A percentile compares a stretch with the other conserved stretches of the same genome.
Conservation (phyloP, 2,329 filamentous ascomycete species). For the Pyrenophora seminiperda region DNA sequence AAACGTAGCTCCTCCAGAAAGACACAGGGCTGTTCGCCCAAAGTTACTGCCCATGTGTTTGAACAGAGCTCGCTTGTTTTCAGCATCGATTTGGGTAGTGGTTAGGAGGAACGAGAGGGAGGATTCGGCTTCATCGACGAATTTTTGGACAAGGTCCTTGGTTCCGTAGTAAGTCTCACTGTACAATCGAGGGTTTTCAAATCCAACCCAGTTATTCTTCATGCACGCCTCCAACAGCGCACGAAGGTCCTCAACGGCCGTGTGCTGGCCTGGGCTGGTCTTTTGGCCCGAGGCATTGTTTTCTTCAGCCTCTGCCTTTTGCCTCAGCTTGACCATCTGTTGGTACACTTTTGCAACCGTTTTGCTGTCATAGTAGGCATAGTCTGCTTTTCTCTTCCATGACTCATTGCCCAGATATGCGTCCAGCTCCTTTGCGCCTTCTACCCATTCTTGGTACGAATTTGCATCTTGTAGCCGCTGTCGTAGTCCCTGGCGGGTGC, state of each 20-base stretch:
- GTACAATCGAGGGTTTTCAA: slow-evolving; percentile 93
- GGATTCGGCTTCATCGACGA: slow-evolving; percentile 80
- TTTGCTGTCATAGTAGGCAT: slow-evolving; percentile 83
- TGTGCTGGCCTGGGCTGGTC: slow-evolving; percentile 36
- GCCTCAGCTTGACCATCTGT: slow-evolving; percentile 70
- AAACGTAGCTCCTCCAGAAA: slow-evolving; percentile 92
- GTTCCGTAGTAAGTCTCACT: slow-evolving; percentile 97
- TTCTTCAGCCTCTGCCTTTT: slow-evolving; percentile 62
- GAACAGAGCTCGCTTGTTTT: slow-evolving; percentile 81
- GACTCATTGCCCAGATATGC: slow-evolving; percentile 76
- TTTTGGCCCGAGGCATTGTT: slow-evolving; percentile 39
- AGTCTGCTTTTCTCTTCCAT: slow-evolving; percentile 77
- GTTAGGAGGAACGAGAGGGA: slow-evolving; percentile 70
- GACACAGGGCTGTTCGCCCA: slow-evolving; percentile 86
- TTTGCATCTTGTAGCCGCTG: slow-evolving; percentile 71
- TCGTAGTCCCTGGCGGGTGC: slow-evolving; percentile 73
- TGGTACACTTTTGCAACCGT: slow-evolving; percentile 78
- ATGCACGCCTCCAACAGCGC: slow-evolving; percentile 84
- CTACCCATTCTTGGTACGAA: slow-evolving; percentile 83
- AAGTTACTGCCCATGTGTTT: slow-evolving; percentile 90
- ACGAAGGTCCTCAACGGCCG: slow-evolving; percentile 75
- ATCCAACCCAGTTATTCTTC: slow-evolving; percentile 96
- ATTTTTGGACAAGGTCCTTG: slow-evolving; percentile 91
- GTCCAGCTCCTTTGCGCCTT: slow-evolving; percentile 79
- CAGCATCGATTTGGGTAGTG: slow-evolving; percentile 68